Percentiles rank a stretch among this genome's conserved stretches.
Evolutionary conservation across 2,329 filamentous ascomycete species (phyloP).

Genomic region (Geosmithia morbida): DNA sequence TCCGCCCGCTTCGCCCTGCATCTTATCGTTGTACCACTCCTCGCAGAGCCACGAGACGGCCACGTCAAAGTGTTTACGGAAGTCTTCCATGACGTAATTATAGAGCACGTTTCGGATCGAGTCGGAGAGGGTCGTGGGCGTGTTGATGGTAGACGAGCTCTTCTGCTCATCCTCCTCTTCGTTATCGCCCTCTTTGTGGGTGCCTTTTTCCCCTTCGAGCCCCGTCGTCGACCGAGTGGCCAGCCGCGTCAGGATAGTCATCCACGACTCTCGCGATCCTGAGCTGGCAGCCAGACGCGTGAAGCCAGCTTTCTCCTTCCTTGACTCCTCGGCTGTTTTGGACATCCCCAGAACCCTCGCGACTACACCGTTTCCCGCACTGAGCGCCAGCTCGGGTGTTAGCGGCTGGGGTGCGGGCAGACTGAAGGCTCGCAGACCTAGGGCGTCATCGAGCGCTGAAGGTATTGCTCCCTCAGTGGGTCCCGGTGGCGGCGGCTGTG

Average conservation of each 20-base stretch:
- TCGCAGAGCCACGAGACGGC: constrained; percentile 92
- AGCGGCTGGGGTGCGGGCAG: constrained; percentile 65
- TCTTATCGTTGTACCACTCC: constrained; percentile 89
- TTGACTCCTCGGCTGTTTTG: constrained; percentile 56
- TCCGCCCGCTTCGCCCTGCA: constrained; percentile 23
- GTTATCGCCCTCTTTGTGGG: constrained; percentile 4
- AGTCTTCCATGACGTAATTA: constrained; percentile 81
- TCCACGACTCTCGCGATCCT: constrained; percentile 80
- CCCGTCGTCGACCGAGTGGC: constrained; percentile 66
- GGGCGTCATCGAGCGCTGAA: constrained; percentile 18
- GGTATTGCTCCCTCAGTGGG: background rate
- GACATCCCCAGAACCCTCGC: constrained; percentile 68
- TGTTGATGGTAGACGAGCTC: too few relatives aligned
- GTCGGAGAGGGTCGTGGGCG: constrained; percentile 32
- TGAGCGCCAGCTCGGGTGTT: constrained; percentile 55
- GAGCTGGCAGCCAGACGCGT: constrained; percentile 72
- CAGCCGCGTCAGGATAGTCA: constrained; percentile 72
- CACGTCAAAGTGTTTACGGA: constrained; percentile 74
- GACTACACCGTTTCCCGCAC: constrained; percentile 61
- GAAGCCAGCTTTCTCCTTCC: constrained; percentile 53
- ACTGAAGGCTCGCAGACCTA: constrained; percentile 64
- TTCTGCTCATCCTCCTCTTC: background rate
- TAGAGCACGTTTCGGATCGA: constrained; percentile 70
- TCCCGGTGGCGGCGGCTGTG: constrained; percentile 8
- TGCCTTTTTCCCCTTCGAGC: constrained; percentile 47